phyloP scores from a whole-genome alignment of 2,329 filamentous ascomycete species.

The Leptodontidium sp. region DNA sequence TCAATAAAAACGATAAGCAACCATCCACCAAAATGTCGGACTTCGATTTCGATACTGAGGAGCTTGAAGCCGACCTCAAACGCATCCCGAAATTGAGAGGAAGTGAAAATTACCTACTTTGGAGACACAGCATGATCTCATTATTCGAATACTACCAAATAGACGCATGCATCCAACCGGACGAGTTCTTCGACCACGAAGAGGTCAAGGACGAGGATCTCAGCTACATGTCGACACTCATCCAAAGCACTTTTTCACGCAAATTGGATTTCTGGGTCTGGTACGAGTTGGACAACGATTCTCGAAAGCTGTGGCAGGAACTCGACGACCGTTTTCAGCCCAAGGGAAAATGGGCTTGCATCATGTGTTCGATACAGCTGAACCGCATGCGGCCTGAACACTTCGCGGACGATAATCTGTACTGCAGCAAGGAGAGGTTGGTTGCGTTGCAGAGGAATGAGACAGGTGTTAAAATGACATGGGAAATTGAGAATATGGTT shows the following conservation, averaged over 20 bases:
- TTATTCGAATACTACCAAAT: not conserved
- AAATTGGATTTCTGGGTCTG: not conserved
- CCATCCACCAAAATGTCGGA: not conserved
- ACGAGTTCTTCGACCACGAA: not conserved
- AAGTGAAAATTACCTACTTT: not conserved
- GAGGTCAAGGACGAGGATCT: not conserved
- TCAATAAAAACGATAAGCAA: not conserved
- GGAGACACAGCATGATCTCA: not conserved
- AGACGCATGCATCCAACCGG: not conserved
- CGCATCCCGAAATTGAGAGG: not conserved
- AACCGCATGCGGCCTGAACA: not conserved
- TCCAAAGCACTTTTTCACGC: not conserved
- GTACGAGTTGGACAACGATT: not conserved
- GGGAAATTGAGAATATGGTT: slow-evolving; percentile 4
- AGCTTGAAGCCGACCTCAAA: not conserved
- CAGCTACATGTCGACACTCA: not conserved
- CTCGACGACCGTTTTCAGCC: not conserved
- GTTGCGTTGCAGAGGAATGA: not conserved
- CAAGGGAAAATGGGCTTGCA: slow-evolving; percentile 8
- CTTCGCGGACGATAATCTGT: not conserved
- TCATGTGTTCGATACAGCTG: slow-evolving; percentile 3
- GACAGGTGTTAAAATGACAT: not conserved
- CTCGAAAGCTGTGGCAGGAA: slow-evolving; percentile 9
- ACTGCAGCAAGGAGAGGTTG: not conserved
- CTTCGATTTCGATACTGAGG: not conserved